A percentile compares a stretch with the other conserved stretches of the same genome.
Conservation (phyloP, 129 eudicot genomes). For the Tanacetum coccineum region DNA sequence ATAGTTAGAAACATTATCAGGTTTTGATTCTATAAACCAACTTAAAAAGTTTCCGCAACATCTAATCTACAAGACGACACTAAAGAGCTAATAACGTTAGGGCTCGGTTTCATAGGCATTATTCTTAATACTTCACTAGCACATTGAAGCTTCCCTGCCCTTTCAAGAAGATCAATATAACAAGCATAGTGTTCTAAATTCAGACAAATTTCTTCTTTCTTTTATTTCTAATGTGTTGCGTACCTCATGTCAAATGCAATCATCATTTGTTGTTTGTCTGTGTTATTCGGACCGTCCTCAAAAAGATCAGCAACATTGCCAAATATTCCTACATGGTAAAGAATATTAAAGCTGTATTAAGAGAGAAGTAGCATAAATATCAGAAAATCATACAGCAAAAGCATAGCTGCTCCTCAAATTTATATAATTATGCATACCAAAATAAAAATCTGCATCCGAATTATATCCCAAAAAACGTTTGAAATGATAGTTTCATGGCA, state of each 20-base stretch:
- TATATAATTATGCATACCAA: neutral
- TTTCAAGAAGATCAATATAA: constrained; percentile 67
- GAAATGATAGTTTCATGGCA: no score
- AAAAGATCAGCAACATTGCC: constrained; percentile 92
- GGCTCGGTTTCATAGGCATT: constrained; percentile 55
- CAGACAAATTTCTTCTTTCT: no score
- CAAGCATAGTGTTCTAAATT: constrained; percentile 61
- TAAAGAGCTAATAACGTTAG: constrained; percentile 52
- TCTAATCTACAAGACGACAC: constrained; percentile 62
- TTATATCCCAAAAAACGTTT: no score
- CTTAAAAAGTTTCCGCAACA: constrained; percentile 43
- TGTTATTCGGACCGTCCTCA: constrained; percentile 42
- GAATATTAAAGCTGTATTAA: constrained; percentile 17
- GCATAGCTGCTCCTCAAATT: constrained; percentile 4
- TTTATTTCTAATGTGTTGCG: no score
- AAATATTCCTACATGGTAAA: constrained; percentile 71
- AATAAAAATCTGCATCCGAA: no score
- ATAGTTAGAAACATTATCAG: constrained; percentile 52
- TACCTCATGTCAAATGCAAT: constrained; percentile 99
- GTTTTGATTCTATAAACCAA: constrained; percentile 44
- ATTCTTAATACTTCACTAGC: constrained; percentile 44
- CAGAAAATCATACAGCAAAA: neutral
- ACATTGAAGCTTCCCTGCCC: constrained; percentile 60
- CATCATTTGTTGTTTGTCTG: constrained; percentile 83
- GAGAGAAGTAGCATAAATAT: constrained; percentile 8